Evolutionary conservation across 1,284 basidiomycete genomes (phyloP).

Genomic region (Trametes hirsuta): DNA sequence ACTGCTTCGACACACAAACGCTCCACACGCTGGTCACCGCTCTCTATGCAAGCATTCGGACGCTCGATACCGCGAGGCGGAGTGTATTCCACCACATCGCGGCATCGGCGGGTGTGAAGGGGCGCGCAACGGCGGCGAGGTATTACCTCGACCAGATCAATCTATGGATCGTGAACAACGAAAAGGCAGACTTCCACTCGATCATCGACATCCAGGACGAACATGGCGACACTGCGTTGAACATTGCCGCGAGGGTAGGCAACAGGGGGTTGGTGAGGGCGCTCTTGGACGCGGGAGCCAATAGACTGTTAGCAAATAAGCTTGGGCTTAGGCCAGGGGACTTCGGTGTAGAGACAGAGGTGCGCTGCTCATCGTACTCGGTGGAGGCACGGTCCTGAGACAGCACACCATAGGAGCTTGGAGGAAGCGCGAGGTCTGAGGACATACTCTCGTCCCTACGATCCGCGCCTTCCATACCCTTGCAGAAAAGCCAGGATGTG

Average conservation of each 20-base stretch:
- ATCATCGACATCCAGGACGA: constrained; percentile 94
- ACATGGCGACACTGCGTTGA: constrained; percentile 95
- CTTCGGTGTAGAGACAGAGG: constrained; percentile 92
- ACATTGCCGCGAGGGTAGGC: constrained; percentile 93
- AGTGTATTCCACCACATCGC: constrained; percentile 96
- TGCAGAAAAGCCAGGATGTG: constrained; percentile 90
- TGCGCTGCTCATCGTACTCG: constrained; percentile 38
- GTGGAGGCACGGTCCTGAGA: not conserved
- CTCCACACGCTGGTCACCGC: constrained; percentile 72
- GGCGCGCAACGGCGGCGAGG: constrained; percentile 81
- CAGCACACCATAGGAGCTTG: constrained; percentile 57
- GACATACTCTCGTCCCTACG: constrained; percentile 74
- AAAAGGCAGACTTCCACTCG: constrained; percentile 74
- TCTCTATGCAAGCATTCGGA: constrained; percentile 79
- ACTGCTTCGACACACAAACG: constrained; percentile 80
- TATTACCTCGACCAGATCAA: constrained; percentile 95
- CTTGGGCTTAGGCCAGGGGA: constrained; percentile 91
- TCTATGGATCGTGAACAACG: constrained; percentile 77
- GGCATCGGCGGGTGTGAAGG: constrained; percentile 89
- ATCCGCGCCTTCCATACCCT: constrained; percentile 69
- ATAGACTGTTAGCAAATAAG: constrained; percentile 91
- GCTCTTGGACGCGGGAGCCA: constrained; percentile 92
- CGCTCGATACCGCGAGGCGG: constrained; percentile 88
- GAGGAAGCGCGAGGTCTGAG: constrained; percentile 70
- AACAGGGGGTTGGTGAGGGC: constrained; percentile 88